A percentile compares a stretch with the other conserved stretches of the same genome.
Evolutionary conservation across 176 grass and related monocot species (phyloP).

Genomic region (Urochloa ruziziensis): DNA sequence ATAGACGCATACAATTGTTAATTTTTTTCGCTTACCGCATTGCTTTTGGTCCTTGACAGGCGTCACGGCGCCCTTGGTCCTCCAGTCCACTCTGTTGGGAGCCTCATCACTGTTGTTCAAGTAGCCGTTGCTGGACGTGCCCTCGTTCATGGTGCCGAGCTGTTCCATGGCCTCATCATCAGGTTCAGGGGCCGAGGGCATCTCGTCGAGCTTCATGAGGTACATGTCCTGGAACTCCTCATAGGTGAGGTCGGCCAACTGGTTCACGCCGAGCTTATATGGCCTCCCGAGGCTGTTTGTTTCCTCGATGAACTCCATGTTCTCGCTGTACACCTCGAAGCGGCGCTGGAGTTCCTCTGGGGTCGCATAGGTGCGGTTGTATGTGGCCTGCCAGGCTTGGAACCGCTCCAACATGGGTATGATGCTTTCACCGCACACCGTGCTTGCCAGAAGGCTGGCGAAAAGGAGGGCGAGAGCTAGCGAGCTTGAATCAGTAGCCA

Average conservation of each 20-base stretch:
- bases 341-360: neutral
- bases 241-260: constrained; percentile 41
- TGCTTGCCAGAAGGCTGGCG: too few relatives aligned
- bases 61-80: constrained; percentile 48
- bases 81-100: constrained; percentile 36
- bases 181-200: too few relatives aligned
- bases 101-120: neutral
- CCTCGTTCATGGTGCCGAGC: too few relatives aligned
- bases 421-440: too few relatives aligned
- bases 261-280: constrained; percentile 5
- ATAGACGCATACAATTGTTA: too few relatives aligned
- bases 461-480: too few relatives aligned
- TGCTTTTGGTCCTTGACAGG: constrained; percentile 52
- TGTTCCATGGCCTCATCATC: too few relatives aligned
- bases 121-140: too few relatives aligned
- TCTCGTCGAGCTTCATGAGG: neutral
- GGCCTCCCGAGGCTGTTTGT: neutral
- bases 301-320: constrained; percentile 21
- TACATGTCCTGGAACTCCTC: constrained; percentile 18
- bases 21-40: constrained; percentile 29
- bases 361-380: neutral
- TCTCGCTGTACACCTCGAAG: constrained; percentile 16
- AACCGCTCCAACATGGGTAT: neutral
- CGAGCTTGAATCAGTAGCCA: too few relatives aligned
- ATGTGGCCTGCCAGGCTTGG: constrained; percentile 1